Conservation (phyloP, 139 green algal genomes). For the Chlamydomonas sp. region DNA sequence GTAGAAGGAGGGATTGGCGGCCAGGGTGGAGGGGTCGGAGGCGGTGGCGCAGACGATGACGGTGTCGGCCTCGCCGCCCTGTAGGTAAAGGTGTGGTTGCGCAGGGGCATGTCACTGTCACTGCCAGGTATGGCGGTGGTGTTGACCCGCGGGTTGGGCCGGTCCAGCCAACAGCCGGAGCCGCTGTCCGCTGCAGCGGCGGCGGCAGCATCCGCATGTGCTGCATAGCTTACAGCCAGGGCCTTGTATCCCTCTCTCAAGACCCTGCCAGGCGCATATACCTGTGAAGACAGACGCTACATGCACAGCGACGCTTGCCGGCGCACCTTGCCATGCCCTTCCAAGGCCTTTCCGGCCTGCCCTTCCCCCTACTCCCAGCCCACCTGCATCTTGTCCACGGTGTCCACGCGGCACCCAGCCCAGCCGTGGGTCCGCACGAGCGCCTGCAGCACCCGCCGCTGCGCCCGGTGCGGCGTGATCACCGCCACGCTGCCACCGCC, state of each 20-base stretch:
- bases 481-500: constrained; percentile 9
- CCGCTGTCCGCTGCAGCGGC: too few relatives aligned
- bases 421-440: background rate
- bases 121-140: background rate
- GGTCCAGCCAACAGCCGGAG: background rate
- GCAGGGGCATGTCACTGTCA: background rate
- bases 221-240: background rate
- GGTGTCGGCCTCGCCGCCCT: constrained; percentile 27
- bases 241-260: background rate
- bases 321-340: too few relatives aligned
- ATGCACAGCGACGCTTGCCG: background rate
- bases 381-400: constrained; percentile 35
- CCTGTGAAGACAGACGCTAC: too few relatives aligned
- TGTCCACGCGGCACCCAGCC: constrained; percentile 10
- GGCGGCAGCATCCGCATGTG: background rate
- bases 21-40: constrained; percentile 1
- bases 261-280: too few relatives aligned
- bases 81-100: background rate
- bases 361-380: background rate
- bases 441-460: constrained; percentile 12
- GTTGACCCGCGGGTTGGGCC: too few relatives aligned
- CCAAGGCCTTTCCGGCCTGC: background rate
- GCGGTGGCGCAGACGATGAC: constrained; percentile 33
- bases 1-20: constrained; percentile 12
- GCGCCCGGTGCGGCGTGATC: constrained; percentile 30